Conservation (phyloP, 441 rosid species). For the Macaranga tanarius region DNA sequence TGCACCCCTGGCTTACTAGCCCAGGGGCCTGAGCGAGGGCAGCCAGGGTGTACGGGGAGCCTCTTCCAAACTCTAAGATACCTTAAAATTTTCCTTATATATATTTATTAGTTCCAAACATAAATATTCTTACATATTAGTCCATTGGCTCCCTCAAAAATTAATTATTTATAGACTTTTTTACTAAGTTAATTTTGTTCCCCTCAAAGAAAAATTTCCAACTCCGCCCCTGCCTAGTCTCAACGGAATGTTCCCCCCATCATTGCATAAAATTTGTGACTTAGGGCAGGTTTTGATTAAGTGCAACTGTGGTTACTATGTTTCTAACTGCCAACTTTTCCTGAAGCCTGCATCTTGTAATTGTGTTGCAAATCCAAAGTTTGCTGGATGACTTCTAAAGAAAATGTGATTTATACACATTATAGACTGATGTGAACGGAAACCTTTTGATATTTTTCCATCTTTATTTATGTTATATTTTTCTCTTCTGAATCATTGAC, state of each 20-base stretch:
- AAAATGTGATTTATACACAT: background rate
- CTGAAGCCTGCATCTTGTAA: background rate
- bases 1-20: no score
- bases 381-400: background rate
- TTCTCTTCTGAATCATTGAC: conserved; percentile 9
- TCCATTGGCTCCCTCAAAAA: no score
- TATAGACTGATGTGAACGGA: background rate
- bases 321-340: background rate
- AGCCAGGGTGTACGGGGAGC: no score
- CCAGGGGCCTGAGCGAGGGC: no score
- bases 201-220: no score
- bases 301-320: background rate
- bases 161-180: no score
- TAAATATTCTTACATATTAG: no score
- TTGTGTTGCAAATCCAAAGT: background rate
- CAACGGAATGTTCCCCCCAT: background rate
- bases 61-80: no score
- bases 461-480: background rate
- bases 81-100: no score
- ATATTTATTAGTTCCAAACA: no score
- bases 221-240: no score
- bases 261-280: background rate
- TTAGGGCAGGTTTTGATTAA: background rate
- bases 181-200: no score
- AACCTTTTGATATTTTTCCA: background rate